Conservation (phyloP, 768 basidiomycete genomes). For the Aureoboletus auriporus region DNA sequence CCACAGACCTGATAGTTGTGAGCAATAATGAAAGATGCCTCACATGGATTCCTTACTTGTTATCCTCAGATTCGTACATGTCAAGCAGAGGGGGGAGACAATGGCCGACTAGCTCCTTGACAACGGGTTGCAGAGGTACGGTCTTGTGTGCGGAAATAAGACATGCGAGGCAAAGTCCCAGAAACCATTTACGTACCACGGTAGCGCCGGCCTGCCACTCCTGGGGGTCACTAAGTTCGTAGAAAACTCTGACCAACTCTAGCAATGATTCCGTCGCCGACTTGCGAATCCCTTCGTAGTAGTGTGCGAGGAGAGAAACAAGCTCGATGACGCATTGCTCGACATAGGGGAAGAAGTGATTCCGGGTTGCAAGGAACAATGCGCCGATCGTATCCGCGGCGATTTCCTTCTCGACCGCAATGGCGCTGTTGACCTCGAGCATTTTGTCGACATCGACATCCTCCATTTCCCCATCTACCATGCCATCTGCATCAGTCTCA, state of each 20-base stretch:
- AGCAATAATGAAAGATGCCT: slow-evolving; percentile 9
- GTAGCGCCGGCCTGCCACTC: slow-evolving; percentile 79
- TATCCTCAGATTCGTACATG: slow-evolving; percentile 92
- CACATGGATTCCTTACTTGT: slow-evolving; percentile 68
- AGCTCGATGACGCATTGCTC: slow-evolving; percentile 80
- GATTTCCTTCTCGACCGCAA: slow-evolving; percentile 99
- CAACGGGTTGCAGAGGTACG: slow-evolving; percentile 56
- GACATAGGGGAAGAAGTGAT: slow-evolving; percentile 87
- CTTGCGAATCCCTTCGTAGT: slow-evolving; percentile 98
- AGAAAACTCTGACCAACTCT: slow-evolving; percentile 86
- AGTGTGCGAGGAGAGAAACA: slow-evolving; percentile 76
- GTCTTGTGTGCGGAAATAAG: slow-evolving; percentile 27
- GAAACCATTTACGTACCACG: slow-evolving; percentile 43
- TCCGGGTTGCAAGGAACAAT: slow-evolving; percentile 76
- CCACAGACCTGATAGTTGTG: slow-evolving; percentile 62
- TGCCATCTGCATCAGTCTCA: slow-evolving; percentile 52
- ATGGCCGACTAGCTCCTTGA: slow-evolving; percentile 76
- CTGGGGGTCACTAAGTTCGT: slow-evolving; percentile 76
- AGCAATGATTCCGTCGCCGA: slow-evolving; percentile 84
- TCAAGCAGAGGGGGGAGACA: slow-evolving; percentile 73
- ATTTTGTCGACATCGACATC: slow-evolving; percentile 83
- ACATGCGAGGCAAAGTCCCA: not conserved
- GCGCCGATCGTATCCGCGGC: slow-evolving; percentile 95
- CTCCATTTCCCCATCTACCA: slow-evolving; percentile 61
- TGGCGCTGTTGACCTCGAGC: slow-evolving; percentile 90